A percentile compares a stretch with the other conserved stretches of the same genome.
phyloP scores from a whole-genome alignment of 1,139 yeast species.

The Kodamaea ohmeri region DNA sequence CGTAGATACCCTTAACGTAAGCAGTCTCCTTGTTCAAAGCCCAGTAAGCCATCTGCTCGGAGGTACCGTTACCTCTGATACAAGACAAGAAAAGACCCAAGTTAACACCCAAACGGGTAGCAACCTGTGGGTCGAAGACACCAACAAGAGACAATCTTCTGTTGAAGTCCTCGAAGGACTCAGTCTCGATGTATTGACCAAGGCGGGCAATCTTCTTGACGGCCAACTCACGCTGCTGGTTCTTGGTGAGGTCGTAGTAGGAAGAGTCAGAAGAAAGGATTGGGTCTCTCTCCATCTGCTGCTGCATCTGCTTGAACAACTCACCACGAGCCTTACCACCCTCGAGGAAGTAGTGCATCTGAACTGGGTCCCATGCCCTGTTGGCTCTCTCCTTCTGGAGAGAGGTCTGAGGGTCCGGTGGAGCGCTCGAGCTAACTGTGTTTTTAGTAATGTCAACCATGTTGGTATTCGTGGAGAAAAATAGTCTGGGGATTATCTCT shows the following conservation, averaged over 20 bases:
- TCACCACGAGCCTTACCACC: constrained; percentile 36
- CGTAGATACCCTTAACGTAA: constrained; percentile 38
- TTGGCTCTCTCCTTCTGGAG: constrained; percentile 35
- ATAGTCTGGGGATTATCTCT: constrained; percentile 6
- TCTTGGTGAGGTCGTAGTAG: constrained; percentile 38
- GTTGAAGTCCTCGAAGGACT: constrained; percentile 37
- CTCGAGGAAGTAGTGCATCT: constrained; percentile 43
- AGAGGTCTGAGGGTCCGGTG: constrained; percentile 37
- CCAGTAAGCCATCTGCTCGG: constrained; percentile 42
- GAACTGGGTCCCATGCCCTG: constrained; percentile 28
- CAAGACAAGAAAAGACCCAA: constrained; percentile 32
- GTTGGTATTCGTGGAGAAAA: constrained; percentile 6
- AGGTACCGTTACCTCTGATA: constrained; percentile 32
- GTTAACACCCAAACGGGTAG: constrained; percentile 31
- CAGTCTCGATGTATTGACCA: constrained; percentile 39
- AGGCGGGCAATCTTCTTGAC: constrained; percentile 38
- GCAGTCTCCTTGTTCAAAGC: constrained; percentile 37
- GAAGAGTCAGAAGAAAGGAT: constrained; percentile 33
- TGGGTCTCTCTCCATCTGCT: constrained; percentile 47
- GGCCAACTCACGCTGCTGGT: constrained; percentile 37
- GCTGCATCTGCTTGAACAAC: constrained; percentile 26
- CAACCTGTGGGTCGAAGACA: constrained; percentile 30
- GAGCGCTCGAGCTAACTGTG: constrained; percentile 18
- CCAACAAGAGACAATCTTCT: constrained; percentile 33
- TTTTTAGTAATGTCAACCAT: constrained; percentile 15